Conservation (phyloP, 1,139 yeast genomes). For the Geotrichum bryndzae region DNA sequence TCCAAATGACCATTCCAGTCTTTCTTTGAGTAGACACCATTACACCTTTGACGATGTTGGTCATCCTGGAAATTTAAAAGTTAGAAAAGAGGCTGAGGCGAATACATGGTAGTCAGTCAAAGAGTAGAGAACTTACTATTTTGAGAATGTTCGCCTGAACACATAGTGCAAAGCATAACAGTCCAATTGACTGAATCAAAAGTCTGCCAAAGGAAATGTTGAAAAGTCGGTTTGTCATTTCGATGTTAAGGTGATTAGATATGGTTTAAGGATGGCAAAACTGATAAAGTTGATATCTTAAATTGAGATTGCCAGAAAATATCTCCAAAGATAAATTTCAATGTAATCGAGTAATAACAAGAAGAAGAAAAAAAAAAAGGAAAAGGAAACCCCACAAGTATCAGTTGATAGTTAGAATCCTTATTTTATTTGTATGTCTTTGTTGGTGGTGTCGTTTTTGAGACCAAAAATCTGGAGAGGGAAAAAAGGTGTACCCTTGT, state of each 20-base stretch:
- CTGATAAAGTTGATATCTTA: background rate
- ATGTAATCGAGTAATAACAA: background rate
- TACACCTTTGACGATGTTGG: slow-evolving; percentile 56
- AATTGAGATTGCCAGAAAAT: too few relatives aligned
- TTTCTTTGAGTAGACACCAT: slow-evolving; percentile 81
- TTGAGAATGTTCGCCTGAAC: slow-evolving; percentile 21
- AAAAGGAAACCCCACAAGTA: background rate
- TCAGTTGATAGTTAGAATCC: slow-evolving; percentile 4
- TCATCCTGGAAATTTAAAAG: slow-evolving; percentile 9
- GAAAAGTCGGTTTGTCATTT: background rate
- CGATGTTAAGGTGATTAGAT: background rate
- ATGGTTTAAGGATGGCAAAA: background rate
- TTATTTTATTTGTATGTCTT: background rate
- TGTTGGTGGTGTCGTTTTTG: background rate
- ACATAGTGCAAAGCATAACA: slow-evolving; percentile 5
- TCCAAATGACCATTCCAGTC: slow-evolving; percentile 78
- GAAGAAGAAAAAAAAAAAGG: background rate
- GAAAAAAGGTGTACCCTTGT: background rate
- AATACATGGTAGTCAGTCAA: background rate
- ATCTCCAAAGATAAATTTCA: background rate
- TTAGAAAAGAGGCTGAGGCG: background rate
- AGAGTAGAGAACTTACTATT: slow-evolving; percentile 21
- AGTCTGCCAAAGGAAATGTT: slow-evolving; percentile 1
- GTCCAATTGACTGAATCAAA: slow-evolving; percentile 5
- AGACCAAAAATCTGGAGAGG: background rate